Conservation (phyloP, 805 yeast species). For the Starmerella cellae region DNA sequence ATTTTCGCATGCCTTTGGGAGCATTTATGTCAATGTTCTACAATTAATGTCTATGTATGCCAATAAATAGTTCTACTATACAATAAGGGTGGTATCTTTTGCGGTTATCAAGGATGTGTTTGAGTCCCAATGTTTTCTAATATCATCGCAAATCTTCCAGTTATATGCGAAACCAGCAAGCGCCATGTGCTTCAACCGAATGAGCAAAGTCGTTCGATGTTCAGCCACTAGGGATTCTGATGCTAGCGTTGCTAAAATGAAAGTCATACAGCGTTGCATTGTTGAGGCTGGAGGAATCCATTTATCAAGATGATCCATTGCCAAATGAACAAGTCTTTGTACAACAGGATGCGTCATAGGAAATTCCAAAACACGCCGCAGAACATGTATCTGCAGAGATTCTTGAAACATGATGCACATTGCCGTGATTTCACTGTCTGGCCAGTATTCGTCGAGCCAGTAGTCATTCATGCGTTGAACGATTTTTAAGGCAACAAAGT, state of each 20-base stretch:
- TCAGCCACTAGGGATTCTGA: constrained; percentile 38
- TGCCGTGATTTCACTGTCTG: constrained; percentile 18
- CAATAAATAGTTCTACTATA: not conserved
- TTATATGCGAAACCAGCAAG: constrained; percentile 35
- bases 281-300: constrained; percentile 36
- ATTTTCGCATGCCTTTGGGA: too few relatives aligned
- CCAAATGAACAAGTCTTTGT: constrained; percentile 35
- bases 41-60: too few relatives aligned
- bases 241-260: constrained; percentile 45
- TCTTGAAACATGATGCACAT: constrained; percentile 37
- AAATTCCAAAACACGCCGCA: constrained; percentile 40
- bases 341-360: constrained; percentile 37
- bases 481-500: constrained; percentile 14
- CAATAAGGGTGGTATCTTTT: constrained; percentile 3
- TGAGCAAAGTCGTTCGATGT: constrained; percentile 29
- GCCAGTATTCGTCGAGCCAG: constrained; percentile 18
- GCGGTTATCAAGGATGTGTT: constrained; percentile 34
- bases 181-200: constrained; percentile 33
- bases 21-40: too few relatives aligned
- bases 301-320: constrained; percentile 29
- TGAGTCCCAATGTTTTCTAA: constrained; percentile 42
- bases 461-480: constrained; percentile 17
- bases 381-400: constrained; percentile 43
- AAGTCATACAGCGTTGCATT: constrained; percentile 43
- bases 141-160: constrained; percentile 35